Conservation (phyloP, 2,329 filamentous ascomycete species). For the Fusarium nurragi region DNA sequence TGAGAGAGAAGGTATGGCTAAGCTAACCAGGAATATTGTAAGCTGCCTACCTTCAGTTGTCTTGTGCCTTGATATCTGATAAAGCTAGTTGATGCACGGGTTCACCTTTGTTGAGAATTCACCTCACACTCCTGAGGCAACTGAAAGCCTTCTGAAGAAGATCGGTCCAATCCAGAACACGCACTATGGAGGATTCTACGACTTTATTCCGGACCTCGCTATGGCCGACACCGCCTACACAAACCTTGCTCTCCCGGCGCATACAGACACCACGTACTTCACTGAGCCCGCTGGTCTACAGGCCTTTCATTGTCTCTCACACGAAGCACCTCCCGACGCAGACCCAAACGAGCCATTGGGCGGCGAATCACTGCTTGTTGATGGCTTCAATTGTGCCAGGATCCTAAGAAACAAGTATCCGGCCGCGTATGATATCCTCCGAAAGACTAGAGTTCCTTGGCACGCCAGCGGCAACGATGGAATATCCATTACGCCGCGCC, state of each 20-base stretch:
- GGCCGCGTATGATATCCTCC: conserved; percentile 66
- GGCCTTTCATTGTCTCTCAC: conserved; percentile 89
- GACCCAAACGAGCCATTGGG: conserved; percentile 59
- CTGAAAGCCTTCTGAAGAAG: conserved; percentile 76
- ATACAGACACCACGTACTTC: conserved; percentile 97
- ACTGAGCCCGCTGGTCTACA: conserved; percentile 91
- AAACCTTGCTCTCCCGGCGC: conserved; percentile 79
- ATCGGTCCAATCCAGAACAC: conserved; percentile 90
- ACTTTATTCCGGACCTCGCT: conserved; percentile 89
- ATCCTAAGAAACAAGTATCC: conserved; percentile 65
- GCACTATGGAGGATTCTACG: conserved; percentile 83
- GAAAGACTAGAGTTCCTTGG: conserved; percentile 68
- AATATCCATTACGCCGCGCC: conserved; percentile 79
- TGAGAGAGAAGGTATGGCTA: conserved; percentile 61
- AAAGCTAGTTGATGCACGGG: conserved; percentile 69
- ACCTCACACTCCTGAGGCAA: conserved; percentile 73
- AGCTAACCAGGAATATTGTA: conserved; percentile 73
- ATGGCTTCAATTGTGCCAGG: conserved; percentile 80
- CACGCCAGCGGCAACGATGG: conserved; percentile 93
- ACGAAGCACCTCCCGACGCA: conserved; percentile 56
- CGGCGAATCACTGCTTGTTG: conserved; percentile 83
- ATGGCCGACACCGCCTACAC: conserved; percentile 94
- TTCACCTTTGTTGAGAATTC: conserved; percentile 80
- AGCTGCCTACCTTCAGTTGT: conserved; percentile 27
- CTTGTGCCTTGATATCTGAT: conserved; percentile 19